Conservation (phyloP, 495 filamentous ascomycete species). For the Cladorrhinum samala region DNA sequence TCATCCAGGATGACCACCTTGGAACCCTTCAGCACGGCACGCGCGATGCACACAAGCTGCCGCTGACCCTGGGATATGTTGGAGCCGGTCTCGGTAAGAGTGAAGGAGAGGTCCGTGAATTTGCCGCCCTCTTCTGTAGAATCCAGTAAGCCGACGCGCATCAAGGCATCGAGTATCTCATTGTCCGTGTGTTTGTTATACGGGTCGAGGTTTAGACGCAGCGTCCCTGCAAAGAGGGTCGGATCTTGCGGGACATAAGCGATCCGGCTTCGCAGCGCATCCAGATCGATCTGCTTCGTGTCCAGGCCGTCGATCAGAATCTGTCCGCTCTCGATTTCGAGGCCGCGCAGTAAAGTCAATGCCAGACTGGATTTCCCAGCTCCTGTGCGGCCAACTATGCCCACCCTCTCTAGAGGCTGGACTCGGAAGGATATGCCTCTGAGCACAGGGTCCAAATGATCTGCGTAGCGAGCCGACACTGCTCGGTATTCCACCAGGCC, state of each 20-base stretch:
- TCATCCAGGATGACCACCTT: slow-evolving; percentile 16
- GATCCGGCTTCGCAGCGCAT: slow-evolving; percentile 30
- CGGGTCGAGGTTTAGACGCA: slow-evolving; percentile 42
- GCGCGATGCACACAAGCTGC: slow-evolving; percentile 16
- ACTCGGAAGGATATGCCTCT: slow-evolving; percentile 31
- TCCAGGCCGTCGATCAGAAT: slow-evolving; percentile 41
- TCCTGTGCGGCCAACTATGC: slow-evolving; percentile 43
- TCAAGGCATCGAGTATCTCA: slow-evolving; percentile 9
- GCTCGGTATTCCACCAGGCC: neutral
- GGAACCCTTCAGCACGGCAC: slow-evolving; percentile 5
- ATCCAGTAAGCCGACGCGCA: slow-evolving; percentile 3
- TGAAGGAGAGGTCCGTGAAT: slow-evolving; percentile 8
- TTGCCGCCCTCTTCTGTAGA: neutral
- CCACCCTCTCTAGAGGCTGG: slow-evolving; percentile 30
- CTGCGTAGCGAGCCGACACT: slow-evolving; percentile 14
- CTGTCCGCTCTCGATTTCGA: slow-evolving; percentile 28
- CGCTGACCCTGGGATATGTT: slow-evolving; percentile 17
- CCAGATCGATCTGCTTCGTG: slow-evolving; percentile 27
- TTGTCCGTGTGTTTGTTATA: slow-evolving; percentile 46
- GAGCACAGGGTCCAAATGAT: slow-evolving; percentile 24
- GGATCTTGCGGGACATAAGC: slow-evolving; percentile 42
- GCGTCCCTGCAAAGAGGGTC: slow-evolving; percentile 36
- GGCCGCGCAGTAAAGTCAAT: slow-evolving; percentile 34
- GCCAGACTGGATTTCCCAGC: slow-evolving; percentile 37
- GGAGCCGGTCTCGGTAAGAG: slow-evolving; percentile 7